These are phyloP conservation scores for Sinapis alba DNA, from an alignment of 441 rosid species.

Conservation along the genomic window DNA sequence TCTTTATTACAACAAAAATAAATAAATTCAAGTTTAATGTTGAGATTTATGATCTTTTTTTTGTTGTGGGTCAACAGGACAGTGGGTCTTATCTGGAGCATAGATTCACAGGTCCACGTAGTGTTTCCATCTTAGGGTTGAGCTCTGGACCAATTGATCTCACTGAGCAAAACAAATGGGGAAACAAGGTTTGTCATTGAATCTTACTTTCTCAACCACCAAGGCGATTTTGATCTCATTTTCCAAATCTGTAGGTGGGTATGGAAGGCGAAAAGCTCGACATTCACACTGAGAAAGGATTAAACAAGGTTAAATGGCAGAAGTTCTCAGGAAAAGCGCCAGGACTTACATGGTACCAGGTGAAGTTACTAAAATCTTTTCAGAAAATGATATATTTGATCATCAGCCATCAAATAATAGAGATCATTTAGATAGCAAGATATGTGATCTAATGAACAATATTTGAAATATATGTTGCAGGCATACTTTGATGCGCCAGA, in stretches of 20 bases:
- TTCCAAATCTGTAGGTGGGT: conserved; percentile 29
- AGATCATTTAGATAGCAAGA: not conserved
- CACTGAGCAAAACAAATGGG: conserved; percentile 38
- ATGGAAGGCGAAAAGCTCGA: conserved; percentile 41
- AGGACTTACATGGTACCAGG: conserved; percentile 43
- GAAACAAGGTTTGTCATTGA: conserved; percentile 43
- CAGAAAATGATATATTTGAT: not conserved
- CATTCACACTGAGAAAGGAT: conserved; percentile 21
- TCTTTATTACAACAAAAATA: not conserved
- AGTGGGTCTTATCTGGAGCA: conserved; percentile 60
- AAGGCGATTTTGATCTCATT: not conserved
- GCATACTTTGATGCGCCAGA: conserved; percentile 71
- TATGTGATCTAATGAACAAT: conserved; percentile 15
- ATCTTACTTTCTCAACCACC: conserved; percentile 1
- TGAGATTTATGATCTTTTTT: not conserved
- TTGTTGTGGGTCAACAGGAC: conserved; percentile 41
- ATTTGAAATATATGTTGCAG: conserved; percentile 41
- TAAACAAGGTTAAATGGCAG: conserved; percentile 29
- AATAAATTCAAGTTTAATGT: not conserved
- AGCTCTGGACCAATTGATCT: conserved; percentile 49
- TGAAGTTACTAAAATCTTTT: not conserved
- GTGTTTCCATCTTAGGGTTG: conserved; percentile 47
- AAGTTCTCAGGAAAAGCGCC: conserved; percentile 32
- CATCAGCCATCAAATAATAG: not conserved
- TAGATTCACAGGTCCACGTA: conserved; percentile 53